Base-by-base conservation (phyloP, 257 asterid species). In the Prunella vulgaris region DNA sequence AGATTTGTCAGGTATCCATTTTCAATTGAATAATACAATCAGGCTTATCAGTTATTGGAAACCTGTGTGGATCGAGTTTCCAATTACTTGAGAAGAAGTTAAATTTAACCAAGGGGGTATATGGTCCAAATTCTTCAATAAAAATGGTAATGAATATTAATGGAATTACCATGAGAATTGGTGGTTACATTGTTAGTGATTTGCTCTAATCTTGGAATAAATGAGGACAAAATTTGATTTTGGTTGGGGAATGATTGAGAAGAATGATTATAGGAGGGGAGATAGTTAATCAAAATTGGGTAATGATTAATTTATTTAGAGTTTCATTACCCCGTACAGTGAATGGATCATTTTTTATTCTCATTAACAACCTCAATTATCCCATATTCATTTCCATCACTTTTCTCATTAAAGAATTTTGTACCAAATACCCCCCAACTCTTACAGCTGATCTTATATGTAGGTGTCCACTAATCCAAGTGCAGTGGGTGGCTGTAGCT, bases 401-500 rank as follows among this genome's bases (percentile, higher is more conserved):
- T 2, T 9, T 7, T 33, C 13, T 35, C 10, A 8, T 35, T 35
- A 12, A 35, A 35, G 8, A 5, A 5, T 35, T 35, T 38, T 38
- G 46, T 9, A 38, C 48, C 48, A 40, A 40, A 13, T 5, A 13
- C 15, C 15, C n/a, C 48, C 37, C 7, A 32, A 32, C 37, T 32
- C 37, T 32, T 32, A 6, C 37, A 32, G 6, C 37, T 32, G 37
- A 32, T 32, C 6, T 58, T 54, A 49, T 66, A 18, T 80, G 74
- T 80, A 93, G 98, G 98, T 93, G 52, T 88, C 98, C 0, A 59
- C 81, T 44, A 93, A 93, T 78, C 98, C 98, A 72, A 93, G 97
- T 71, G 98, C 98, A 12, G 90, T 88, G 63, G 98, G 97, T 62
- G 97, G 97, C 65, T 93, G 98, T 82, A 81, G 96, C 90, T 93